phyloP scores from a whole-genome alignment of 2,329 filamentous ascomycete genomes.

The Penicillium palitans region DNA sequence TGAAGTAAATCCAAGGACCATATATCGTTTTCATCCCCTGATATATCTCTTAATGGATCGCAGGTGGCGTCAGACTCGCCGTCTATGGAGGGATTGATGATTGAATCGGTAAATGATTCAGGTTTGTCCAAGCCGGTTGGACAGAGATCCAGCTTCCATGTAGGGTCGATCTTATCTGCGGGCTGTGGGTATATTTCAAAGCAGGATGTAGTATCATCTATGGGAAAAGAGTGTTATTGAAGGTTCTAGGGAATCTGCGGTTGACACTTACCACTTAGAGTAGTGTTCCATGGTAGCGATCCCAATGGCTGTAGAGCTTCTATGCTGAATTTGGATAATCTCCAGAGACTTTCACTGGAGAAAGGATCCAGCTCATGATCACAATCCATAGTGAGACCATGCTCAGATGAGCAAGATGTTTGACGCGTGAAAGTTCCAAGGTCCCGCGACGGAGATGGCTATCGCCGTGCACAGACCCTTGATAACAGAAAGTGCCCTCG shows the following conservation, averaged over 20 bases:
- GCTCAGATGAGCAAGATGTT: conserved; percentile 13
- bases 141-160: conserved; percentile 39
- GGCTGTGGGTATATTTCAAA: conserved; percentile 26
- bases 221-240: conserved; percentile 5
- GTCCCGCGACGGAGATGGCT: conserved; percentile 21
- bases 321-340: conserved; percentile 41
- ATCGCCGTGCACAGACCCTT: conserved; percentile 28
- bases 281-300: conserved; percentile 37
- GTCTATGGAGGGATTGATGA: conserved; percentile 22
- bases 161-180: conserved; percentile 28
- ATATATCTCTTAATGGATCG: conserved; percentile 3
- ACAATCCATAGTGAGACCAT: conserved; percentile 32
- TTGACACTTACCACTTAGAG: conserved; percentile 34
- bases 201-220: conserved; percentile 16
- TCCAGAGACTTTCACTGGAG: conserved; percentile 39
- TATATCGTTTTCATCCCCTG: conserved; percentile 30
- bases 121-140: conserved; percentile 25
- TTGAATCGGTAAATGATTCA: conserved; percentile 25
- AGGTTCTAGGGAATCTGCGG: not conserved
- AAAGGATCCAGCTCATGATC: conserved; percentile 34
- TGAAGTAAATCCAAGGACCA: conserved; percentile 37
- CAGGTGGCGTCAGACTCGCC: conserved; percentile 16
- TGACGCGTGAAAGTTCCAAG: conserved; percentile 3
- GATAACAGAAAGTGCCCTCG: conserved; percentile 24
- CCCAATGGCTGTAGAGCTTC: conserved; percentile 41